Evolutionary conservation across 1,284 basidiomycete genomes (phyloP).

Genomic region (Amylostereum areolatum): DNA sequence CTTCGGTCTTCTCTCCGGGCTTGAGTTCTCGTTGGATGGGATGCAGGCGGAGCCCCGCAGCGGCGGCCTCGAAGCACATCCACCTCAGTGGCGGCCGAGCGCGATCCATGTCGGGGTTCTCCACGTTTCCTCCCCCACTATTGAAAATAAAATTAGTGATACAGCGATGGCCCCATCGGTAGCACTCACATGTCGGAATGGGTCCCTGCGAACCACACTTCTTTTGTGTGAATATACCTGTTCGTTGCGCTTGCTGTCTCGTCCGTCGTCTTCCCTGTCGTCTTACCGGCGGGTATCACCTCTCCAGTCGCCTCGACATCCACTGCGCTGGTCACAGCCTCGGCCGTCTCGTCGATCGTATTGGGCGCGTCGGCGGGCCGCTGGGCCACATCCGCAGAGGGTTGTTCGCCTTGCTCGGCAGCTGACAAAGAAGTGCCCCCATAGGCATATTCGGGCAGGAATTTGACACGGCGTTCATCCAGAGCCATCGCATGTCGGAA

Average conservation of each 20-base stretch:
- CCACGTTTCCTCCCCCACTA: conserved; percentile 16
- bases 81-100: conserved; percentile 9
- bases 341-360: no score
- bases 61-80: conserved; percentile 16
- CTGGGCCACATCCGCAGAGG: no score
- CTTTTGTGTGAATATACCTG: conserved; percentile 8
- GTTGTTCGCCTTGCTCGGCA: no score
- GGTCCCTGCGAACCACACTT: conserved; percentile 19
- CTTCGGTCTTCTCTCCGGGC: conserved; percentile 3
- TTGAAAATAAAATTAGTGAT: not conserved
- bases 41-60: conserved; percentile 5
- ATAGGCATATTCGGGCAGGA: conserved; percentile 15
- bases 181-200: conserved; percentile 19
- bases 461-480: conserved; percentile 17
- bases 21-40: not conserved
- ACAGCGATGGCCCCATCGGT: not conserved
- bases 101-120: conserved; percentile 10
- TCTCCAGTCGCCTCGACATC: no score
- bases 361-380: no score
- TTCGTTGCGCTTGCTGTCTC: not conserved
- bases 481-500: conserved; percentile 19
- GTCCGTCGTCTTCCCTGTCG: no score
- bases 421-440: conserved; percentile 2
- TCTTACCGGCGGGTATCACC: no score
- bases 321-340: no score